Evolutionary conservation across 2,329 filamentous ascomycete species (phyloP).

Genomic region (Emericellopsis cladophorae): DNA sequence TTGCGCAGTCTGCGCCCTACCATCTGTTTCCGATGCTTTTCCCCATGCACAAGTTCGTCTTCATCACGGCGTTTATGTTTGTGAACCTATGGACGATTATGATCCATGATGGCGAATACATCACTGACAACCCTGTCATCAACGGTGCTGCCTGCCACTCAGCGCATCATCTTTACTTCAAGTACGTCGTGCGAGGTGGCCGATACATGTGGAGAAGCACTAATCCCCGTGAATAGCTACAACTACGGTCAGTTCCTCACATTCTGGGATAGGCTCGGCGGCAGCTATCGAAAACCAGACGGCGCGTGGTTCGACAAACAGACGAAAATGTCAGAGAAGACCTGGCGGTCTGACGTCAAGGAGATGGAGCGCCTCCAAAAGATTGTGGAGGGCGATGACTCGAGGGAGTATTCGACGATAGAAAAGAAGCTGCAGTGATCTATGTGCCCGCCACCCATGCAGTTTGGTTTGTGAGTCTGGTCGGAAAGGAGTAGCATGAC

Average conservation of each 20-base stretch:
- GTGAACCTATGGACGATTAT: slow-evolving; percentile 36
- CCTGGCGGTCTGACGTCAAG: slow-evolving; percentile 46
- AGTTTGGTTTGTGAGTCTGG: too few species aligned
- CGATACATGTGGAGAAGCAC: too few species aligned
- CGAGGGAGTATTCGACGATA: slow-evolving; percentile 6
- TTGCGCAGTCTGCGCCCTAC: slow-evolving; percentile 31
- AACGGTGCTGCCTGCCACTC: slow-evolving; percentile 35
- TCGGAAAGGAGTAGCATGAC: too few species aligned
- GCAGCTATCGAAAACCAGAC: slow-evolving; percentile 61
- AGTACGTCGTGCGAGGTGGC: neutral
- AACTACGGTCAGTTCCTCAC: slow-evolving; percentile 72
- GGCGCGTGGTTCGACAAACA: slow-evolving; percentile 58
- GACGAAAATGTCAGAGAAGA: slow-evolving; percentile 54
- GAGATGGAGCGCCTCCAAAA: slow-evolving; percentile 53
- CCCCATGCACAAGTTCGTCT: slow-evolving; percentile 31
- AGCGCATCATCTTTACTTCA: slow-evolving; percentile 36
- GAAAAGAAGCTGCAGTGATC: slow-evolving; percentile 5
- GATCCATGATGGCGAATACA: slow-evolving; percentile 36
- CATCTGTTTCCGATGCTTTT: slow-evolving; percentile 30
- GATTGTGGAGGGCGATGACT: slow-evolving; percentile 24
- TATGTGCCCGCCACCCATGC: too few species aligned
- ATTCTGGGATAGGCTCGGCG: slow-evolving; percentile 60
- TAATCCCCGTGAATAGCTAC: slow-evolving; percentile 7
- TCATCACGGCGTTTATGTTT: slow-evolving; percentile 26
- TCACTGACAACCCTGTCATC: slow-evolving; percentile 31